Percentiles rank a stretch among this genome's conserved stretches.
These are phyloP conservation scores for Pythium sp. DNA, from an alignment of 352 stramenopile species.

Conservation along the genomic window DNA sequence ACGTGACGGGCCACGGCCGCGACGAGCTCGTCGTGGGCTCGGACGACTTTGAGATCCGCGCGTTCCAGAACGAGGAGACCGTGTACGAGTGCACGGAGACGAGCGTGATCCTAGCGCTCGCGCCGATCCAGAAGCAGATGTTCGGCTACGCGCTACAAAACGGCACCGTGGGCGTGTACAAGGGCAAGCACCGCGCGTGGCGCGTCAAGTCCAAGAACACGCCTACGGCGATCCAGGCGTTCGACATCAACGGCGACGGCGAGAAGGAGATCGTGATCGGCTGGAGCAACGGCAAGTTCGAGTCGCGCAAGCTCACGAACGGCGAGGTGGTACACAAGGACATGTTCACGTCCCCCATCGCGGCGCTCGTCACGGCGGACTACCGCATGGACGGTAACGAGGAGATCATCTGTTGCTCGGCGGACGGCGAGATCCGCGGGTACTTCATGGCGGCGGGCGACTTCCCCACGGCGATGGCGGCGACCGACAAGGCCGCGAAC, in stretches of 20 bases:
- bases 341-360: constrained; percentile 56
- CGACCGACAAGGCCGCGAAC: constrained; percentile 39
- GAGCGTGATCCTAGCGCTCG: constrained; percentile 67
- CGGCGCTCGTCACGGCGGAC: constrained; percentile 74
- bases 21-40: constrained; percentile 87
- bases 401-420: constrained; percentile 86
- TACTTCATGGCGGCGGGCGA: constrained; percentile 53
- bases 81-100: constrained; percentile 89
- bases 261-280: constrained; percentile 88
- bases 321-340: constrained; percentile 87
- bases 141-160: constrained; percentile 91
- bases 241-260: constrained; percentile 90
- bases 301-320: constrained; percentile 65
- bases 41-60: constrained; percentile 90
- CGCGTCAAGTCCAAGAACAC: constrained; percentile 91
- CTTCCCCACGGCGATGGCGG: constrained; percentile 24
- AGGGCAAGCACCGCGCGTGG: constrained; percentile 83
- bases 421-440: constrained; percentile 77
- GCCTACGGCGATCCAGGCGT: constrained; percentile 74
- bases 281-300: constrained; percentile 90
- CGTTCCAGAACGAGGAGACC: constrained; percentile 88
- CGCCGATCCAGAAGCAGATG: constrained; percentile 61
- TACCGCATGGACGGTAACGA: constrained; percentile 88
- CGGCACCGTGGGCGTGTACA: constrained; percentile 92
- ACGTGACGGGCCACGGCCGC: constrained; percentile 65